Conservation (phyloP, 345 rosid species). For the Populus tremula region DNA sequence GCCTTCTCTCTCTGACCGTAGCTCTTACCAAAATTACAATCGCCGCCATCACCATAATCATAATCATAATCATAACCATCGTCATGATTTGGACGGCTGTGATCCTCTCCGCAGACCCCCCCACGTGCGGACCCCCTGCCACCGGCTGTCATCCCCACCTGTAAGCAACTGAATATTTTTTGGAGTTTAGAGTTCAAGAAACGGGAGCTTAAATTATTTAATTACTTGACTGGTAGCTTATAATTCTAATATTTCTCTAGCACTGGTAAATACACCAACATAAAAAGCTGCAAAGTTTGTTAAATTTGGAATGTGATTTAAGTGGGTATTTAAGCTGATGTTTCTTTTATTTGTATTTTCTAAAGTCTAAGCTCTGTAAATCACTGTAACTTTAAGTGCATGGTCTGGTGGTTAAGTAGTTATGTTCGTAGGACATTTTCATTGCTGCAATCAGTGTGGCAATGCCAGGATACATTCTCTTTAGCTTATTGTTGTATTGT, state of each 20-base stretch:
- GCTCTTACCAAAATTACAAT: conserved; percentile 28
- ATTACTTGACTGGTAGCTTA: background rate
- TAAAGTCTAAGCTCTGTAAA: too few species aligned
- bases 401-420: too few species aligned
- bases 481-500: background rate
- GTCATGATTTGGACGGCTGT: conserved; percentile 56
- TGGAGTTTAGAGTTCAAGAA: background rate
- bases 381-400: too few species aligned
- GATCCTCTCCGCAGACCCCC: conserved; percentile 57
- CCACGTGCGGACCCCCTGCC: conserved; percentile 42
- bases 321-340: too few species aligned
- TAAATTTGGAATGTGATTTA: too few species aligned
- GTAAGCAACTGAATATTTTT: conserved; percentile 34
- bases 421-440: too few species aligned
- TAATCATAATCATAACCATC: conserved; percentile 31
- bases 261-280: background rate
- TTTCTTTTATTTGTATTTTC: too few species aligned
- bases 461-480: background rate
- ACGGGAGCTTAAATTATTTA: background rate
- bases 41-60: conserved; percentile 48
- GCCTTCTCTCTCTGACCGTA: conserved; percentile 37
- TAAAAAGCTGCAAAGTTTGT: background rate
- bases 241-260: background rate
- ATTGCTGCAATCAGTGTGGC: background rate
- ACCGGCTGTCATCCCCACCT: conserved; percentile 30